A percentile compares a stretch with the other conserved stretches of the same genome.
These are phyloP conservation scores for Sporothrix sp. DNA, from an alignment of 2,329 filamentous ascomycete species.

Conservation along the genomic window DNA sequence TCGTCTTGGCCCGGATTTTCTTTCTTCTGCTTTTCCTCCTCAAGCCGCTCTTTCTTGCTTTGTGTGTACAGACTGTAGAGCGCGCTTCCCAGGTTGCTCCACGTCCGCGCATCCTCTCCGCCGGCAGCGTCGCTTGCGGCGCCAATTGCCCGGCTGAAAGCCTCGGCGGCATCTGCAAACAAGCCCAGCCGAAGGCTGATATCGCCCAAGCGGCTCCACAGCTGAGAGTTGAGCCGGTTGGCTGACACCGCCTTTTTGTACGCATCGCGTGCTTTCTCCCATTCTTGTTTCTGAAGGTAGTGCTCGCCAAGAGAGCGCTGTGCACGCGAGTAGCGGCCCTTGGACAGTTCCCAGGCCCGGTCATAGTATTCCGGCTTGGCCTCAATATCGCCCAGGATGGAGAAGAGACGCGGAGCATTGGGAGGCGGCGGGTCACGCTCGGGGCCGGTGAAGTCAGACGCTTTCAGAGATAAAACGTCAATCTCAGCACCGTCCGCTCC, in stretches of 20 bases:
- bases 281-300: constrained; percentile 58
- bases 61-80: constrained; percentile 60
- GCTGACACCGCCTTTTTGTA: constrained; percentile 69
- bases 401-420: constrained; percentile 81
- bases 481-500: constrained; percentile 43
- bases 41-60: constrained; percentile 31
- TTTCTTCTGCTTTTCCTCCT: constrained; percentile 14
- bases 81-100: constrained; percentile 87
- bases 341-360: constrained; percentile 80
- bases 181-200: constrained; percentile 68
- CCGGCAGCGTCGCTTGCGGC: constrained; percentile 51
- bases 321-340: constrained; percentile 70
- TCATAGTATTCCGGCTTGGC: constrained; percentile 65
- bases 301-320: constrained; percentile 79
- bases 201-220: constrained; percentile 88
- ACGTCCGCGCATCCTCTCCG: constrained; percentile 81
- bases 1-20: constrained; percentile 20
- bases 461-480: constrained; percentile 48
- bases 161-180: constrained; percentile 70
- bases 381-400: constrained; percentile 87
- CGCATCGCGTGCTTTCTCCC: constrained; percentile 60
- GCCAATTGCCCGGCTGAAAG: constrained; percentile 74
- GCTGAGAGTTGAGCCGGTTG: constrained; percentile 70
- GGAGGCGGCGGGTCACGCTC: constrained; percentile 62
- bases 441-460: constrained; percentile 46